A percentile compares a stretch with the other conserved stretches of the same genome.
Evolutionary conservation across 1,284 basidiomycete species (phyloP).

Genomic region (Ustilago shanxiensis): DNA sequence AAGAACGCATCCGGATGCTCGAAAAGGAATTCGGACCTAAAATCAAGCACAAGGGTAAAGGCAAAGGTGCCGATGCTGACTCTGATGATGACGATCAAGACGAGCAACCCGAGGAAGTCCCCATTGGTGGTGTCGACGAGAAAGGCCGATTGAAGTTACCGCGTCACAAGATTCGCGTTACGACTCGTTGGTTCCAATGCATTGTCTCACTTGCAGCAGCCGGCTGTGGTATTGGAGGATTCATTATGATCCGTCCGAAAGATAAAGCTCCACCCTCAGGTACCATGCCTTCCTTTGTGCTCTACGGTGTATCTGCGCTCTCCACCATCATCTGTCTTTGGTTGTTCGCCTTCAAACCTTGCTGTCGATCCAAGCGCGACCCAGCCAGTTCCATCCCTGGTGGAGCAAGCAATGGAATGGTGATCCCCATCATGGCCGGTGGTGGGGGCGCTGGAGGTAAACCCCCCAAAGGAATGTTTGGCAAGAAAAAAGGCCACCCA

Average conservation of each 20-base stretch:
- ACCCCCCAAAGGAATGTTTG: slow-evolving; percentile 21
- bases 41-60: slow-evolving; percentile 40
- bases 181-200: slow-evolving; percentile 42
- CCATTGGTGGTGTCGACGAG: slow-evolving; percentile 44
- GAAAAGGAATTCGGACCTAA: slow-evolving; percentile 62
- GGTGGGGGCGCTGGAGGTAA: slow-evolving; percentile 18
- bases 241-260: slow-evolving; percentile 47
- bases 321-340: slow-evolving; percentile 51
- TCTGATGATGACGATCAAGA: slow-evolving; percentile 40
- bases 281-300: slow-evolving; percentile 44
- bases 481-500: slow-evolving; percentile 37
- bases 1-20: slow-evolving; percentile 62
- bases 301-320: slow-evolving; percentile 50
- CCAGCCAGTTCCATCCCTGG: neutral
- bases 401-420: slow-evolving; percentile 46
- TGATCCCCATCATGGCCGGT: slow-evolving; percentile 52
- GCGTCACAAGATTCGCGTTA: slow-evolving; percentile 33
- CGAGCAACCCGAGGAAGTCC: slow-evolving; percentile 27
- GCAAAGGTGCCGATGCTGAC: slow-evolving; percentile 12
- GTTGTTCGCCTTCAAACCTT: slow-evolving; percentile 46
- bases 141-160: slow-evolving; percentile 45
- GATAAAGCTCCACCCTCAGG: slow-evolving; percentile 37
- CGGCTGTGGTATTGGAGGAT: slow-evolving; percentile 50
- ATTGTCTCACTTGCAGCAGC: slow-evolving; percentile 46
- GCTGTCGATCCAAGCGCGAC: slow-evolving; percentile 37